Conservation (phyloP, 768 basidiomycete genomes). For the Leccinum olivaceopallidum region DNA sequence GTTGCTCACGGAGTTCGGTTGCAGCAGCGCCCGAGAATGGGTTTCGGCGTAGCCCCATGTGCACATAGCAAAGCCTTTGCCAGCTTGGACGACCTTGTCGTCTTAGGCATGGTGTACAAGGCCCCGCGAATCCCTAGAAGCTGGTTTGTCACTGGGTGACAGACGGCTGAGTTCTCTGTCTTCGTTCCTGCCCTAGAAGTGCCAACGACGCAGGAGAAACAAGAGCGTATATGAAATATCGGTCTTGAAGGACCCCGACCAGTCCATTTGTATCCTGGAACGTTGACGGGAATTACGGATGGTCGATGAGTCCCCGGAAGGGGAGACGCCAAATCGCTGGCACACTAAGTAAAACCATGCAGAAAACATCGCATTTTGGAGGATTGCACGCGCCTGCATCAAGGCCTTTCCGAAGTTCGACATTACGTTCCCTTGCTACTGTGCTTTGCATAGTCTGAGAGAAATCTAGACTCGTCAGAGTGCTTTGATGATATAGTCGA, state of each 20-base stretch:
- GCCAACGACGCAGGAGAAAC: slow-evolving; percentile 17
- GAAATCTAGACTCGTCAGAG: slow-evolving; percentile 35
- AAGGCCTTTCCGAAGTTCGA: slow-evolving; percentile 52
- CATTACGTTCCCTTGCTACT: slow-evolving; percentile 67
- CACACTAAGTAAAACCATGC: slow-evolving; percentile 2
- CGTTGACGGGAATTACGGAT: slow-evolving; percentile 58
- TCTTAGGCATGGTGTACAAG: too few relatives aligned
- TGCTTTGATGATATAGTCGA: slow-evolving; percentile 66
- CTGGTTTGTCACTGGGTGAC: too few relatives aligned
- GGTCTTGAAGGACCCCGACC: slow-evolving; percentile 3
- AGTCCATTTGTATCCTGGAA: slow-evolving; percentile 49
- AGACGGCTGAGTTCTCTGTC: too few relatives aligned
- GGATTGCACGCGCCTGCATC: slow-evolving; percentile 67
- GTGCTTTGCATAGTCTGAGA: slow-evolving; percentile 59
- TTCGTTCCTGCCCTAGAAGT: too few relatives aligned
- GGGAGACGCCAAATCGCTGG: slow-evolving; percentile 35
- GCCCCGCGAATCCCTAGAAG: too few relatives aligned
- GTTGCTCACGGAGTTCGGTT: too few relatives aligned
- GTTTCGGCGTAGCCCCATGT: too few relatives aligned
- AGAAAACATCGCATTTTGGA: slow-evolving; percentile 74
- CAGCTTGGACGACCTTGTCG: too few relatives aligned
- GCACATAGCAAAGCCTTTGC: too few relatives aligned
- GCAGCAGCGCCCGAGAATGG: too few relatives aligned
- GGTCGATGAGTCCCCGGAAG: slow-evolving; percentile 52
- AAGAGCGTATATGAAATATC: slow-evolving; percentile 66